These are phyloP conservation scores for Neonectria coccinea DNA, from an alignment of 2,329 filamentous ascomycete species.

Conservation along the genomic window DNA sequence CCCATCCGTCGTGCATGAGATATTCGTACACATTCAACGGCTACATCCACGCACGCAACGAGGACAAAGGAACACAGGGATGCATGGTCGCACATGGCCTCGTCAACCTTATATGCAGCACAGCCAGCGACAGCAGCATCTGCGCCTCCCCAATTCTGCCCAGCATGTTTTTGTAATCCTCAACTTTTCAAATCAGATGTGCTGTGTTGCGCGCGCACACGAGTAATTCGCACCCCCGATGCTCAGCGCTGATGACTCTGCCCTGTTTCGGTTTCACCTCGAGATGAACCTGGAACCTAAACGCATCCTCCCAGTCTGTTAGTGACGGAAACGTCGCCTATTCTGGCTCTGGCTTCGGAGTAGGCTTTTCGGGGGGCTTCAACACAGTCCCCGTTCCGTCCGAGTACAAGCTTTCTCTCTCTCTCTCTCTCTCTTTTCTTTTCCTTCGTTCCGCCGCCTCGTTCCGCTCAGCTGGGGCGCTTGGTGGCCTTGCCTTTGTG, in stretches of 20 bases:
- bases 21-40: conserved; percentile 11
- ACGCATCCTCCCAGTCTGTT: not conserved
- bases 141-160: not conserved
- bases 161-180: not conserved
- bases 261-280: conserved; percentile 17
- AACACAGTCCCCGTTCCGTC: conserved; percentile 7
- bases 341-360: conserved; percentile 9
- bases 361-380: not conserved
- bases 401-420: no score
- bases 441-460: not conserved
- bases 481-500: conserved; percentile 8
- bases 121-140: conserved; percentile 9
- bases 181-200: no score
- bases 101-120: conserved; percentile 22
- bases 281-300: conserved; percentile 25
- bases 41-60: conserved; percentile 5
- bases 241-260: conserved; percentile 22
- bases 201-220: not conserved
- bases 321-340: conserved; percentile 9
- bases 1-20: conserved; percentile 6
- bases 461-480: conserved; percentile 4
- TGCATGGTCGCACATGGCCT: conserved; percentile 11
- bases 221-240: conserved; percentile 20
- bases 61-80: conserved; percentile 7
- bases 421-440: no score